Percentiles rank a stretch among this genome's conserved stretches.
These are phyloP conservation scores for Inosperma sp. DNA, from an alignment of 768 basidiomycete genomes.

Conservation along the genomic window DNA sequence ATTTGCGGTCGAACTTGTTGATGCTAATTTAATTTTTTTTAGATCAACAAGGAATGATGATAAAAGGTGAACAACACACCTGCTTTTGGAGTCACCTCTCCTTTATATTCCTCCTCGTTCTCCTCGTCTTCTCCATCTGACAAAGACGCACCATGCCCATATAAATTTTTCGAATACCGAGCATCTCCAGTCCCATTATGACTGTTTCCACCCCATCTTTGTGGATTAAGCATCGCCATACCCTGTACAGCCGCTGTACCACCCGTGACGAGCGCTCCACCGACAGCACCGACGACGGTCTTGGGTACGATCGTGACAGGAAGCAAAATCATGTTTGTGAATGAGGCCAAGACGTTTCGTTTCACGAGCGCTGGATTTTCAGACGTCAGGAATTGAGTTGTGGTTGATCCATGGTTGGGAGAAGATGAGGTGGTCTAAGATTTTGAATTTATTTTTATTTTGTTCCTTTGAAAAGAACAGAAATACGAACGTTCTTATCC, in stretches of 20 bases:
- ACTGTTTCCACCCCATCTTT: conserved; percentile 64
- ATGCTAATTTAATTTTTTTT: too few relatives aligned
- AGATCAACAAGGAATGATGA: background rate
- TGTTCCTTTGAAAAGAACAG: background rate
- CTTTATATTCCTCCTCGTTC: conserved; percentile 15
- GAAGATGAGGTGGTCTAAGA: conserved; percentile 3
- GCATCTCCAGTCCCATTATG: conserved; percentile 16
- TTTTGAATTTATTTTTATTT: background rate
- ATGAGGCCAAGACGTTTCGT: conserved; percentile 87
- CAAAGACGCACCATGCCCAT: conserved; percentile 39
- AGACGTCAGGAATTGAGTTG: conserved; percentile 67
- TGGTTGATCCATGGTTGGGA: conserved; percentile 17
- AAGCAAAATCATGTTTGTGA: conserved; percentile 81
- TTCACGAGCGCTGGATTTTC: conserved; percentile 91
- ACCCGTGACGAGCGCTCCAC: conserved; percentile 64
- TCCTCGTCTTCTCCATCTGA: conserved; percentile 46
- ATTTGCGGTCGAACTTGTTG: too few relatives aligned
- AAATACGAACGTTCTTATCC: conserved; percentile 61
- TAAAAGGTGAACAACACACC: conserved; percentile 8
- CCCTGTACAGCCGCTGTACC: conserved; percentile 77
- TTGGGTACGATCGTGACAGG: conserved; percentile 97
- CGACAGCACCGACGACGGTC: conserved; percentile 64
- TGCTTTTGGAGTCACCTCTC: background rate
- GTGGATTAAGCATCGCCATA: conserved; percentile 85
- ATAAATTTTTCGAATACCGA: conserved; percentile 36